phyloP scores from a whole-genome alignment of 805 yeast genomes.

The Pichia gijzeniarum region DNA sequence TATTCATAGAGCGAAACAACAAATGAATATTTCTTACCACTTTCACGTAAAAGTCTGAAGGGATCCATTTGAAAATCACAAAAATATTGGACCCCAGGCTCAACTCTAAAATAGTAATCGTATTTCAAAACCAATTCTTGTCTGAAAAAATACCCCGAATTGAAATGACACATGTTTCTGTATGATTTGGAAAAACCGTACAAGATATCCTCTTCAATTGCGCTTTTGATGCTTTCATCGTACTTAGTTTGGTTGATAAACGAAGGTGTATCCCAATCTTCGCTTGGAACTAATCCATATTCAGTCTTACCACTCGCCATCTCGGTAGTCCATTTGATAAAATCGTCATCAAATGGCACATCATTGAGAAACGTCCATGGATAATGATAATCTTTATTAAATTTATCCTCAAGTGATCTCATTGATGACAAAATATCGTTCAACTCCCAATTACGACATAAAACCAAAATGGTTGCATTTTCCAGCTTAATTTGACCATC shows the following conservation, averaged over 20 bases:
- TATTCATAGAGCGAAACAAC: slow-evolving; percentile 81
- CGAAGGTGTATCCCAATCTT: slow-evolving; percentile 74
- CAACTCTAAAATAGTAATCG: slow-evolving; percentile 93
- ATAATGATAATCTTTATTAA: slow-evolving; percentile 58
- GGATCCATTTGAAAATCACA: slow-evolving; percentile 91
- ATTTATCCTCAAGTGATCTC: slow-evolving; percentile 71
- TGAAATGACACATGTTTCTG: slow-evolving; percentile 93
- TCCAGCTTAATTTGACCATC: slow-evolving; percentile 39
- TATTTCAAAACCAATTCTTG: slow-evolving; percentile 65
- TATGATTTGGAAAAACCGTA: slow-evolving; percentile 65
- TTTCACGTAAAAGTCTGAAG: slow-evolving; percentile 69
- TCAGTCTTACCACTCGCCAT: slow-evolving; percentile 63
- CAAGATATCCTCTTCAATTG: slow-evolving; percentile 43
- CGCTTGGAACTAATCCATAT: slow-evolving; percentile 58
- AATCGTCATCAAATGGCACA: slow-evolving; percentile 57
- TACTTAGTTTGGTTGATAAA: slow-evolving; percentile 57
- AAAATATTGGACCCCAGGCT: slow-evolving; percentile 82
- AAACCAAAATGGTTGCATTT: slow-evolving; percentile 84
- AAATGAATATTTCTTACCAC: slow-evolving; percentile 79
- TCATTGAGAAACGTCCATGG: slow-evolving; percentile 80
- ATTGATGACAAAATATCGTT: slow-evolving; percentile 68
- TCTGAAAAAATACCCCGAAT: slow-evolving; percentile 84
- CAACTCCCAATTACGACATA: slow-evolving; percentile 77
- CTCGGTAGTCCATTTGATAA: slow-evolving; percentile 51
- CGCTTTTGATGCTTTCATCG: slow-evolving; percentile 39